phyloP scores from a whole-genome alignment of 1,139 yeast species.

The Blastobotrys aristatus region DNA sequence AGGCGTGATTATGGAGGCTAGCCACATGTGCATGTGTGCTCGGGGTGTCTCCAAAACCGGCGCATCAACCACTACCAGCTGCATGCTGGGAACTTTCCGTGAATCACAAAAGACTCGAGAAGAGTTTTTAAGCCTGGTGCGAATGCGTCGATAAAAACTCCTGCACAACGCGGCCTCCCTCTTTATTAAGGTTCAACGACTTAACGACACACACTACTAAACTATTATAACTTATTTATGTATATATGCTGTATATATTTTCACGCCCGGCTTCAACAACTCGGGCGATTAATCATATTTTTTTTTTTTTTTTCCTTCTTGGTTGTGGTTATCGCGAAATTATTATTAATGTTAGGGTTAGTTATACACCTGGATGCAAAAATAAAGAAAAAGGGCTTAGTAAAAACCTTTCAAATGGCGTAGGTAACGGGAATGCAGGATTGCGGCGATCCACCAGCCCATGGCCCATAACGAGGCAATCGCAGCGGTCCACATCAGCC shows the following conservation, averaged over 20 bases:
- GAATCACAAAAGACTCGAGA: conserved; percentile 93
- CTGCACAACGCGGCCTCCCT: not conserved
- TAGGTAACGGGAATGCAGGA: not conserved
- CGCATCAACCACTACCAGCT: conserved; percentile 87
- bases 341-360: too few species aligned
- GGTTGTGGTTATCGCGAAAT: not conserved
- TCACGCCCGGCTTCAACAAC: conserved; percentile 5
- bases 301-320: not conserved
- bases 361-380: not conserved
- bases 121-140: conserved; percentile 77
- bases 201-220: not conserved
- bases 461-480: not conserved
- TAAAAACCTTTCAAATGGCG: not conserved
- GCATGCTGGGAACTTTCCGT: conserved; percentile 95
- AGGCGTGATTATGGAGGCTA: conserved; percentile 95
- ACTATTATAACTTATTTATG: conserved; percentile 1
- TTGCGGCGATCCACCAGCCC: not conserved
- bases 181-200: conserved; percentile 10
- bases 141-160: conserved; percentile 24
- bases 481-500: not conserved
- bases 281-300: not conserved
- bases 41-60: conserved; percentile 97
- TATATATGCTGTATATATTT: not conserved
- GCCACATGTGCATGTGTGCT: conserved; percentile 99
- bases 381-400: not conserved